Evolutionary conservation across 129 eudicot genomes (phyloP), one percentile per base, ranked within the genome.

Genomic region (Glebionis coronaria): DNA sequence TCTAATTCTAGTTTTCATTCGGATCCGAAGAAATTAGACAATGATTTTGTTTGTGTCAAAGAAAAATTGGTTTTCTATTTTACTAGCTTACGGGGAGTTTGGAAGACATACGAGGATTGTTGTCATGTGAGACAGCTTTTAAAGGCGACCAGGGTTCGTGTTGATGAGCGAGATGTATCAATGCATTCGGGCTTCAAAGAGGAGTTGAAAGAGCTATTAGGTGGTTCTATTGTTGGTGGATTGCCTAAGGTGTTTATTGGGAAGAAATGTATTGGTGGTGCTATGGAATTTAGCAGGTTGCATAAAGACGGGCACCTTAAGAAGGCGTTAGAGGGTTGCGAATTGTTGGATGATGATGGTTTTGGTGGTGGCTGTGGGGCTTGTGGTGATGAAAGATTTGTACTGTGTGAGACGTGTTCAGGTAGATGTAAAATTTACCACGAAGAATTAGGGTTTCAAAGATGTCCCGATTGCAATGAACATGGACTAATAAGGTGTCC

Each of bases 91-190:
- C 73, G 97, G 61, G 99, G 99, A 3, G 95, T 93, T 35, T 76
- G 99, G 68, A 93, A 89, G 74, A 93, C 99, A 2, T 89, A 86
- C 68, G 99, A 93, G 79, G 96, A 93, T 78, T 93, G 99, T 65
- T 89, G 95, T 38, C 74, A 79, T 52, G 95, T 89, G 21, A 72
- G 93, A 25, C 78, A 83, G 2, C 79, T 93, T 6, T 40, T 93
- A n/a, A 93, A 82, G 31, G 83, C 85, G 0, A 54, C 89, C 6
- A 86, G 95, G 9, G 87, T 87, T 56, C 78, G 85, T 15, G 77
- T 93, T 6, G 99, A 93, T 7, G 99, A 93, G 70, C 81, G 99
- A 25, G 99, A 93, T 42, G 95, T 93, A 0, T 93, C 99, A 0
- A 88, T 93, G 99, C 97, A 93, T 79, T 88, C 87, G 9, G 95